Conservation (phyloP, 768 basidiomycete genomes). For the Leccinum arenicola region DNA sequence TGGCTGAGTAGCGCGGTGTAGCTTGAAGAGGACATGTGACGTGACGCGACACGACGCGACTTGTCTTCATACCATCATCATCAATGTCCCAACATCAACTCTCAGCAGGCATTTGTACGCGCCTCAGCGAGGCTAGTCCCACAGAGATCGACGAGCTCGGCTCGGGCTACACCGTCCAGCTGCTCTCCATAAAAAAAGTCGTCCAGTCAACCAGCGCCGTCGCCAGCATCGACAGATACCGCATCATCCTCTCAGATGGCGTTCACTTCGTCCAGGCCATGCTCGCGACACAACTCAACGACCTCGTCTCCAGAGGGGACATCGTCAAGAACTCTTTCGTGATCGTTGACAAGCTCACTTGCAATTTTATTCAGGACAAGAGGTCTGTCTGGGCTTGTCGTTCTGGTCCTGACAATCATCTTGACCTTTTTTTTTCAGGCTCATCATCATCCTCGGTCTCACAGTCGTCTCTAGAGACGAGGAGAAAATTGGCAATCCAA, state of each 20-base stretch:
- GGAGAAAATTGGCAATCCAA: constrained; percentile 76
- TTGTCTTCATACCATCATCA: constrained; percentile 23
- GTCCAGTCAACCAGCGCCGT: constrained; percentile 30
- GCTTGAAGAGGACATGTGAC: constrained; percentile 5
- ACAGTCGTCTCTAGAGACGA: constrained; percentile 49
- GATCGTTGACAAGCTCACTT: constrained; percentile 70
- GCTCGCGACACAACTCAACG: constrained; percentile 90
- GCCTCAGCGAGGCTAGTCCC: constrained; percentile 42
- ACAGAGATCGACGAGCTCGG: constrained; percentile 29
- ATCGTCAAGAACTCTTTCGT: constrained; percentile 69
- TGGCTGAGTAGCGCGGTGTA: constrained; percentile 26
- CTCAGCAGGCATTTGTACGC: constrained; percentile 53
- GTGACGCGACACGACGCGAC: constrained; percentile 22
- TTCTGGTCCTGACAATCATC: background rate
- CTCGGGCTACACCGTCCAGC: constrained; percentile 58
- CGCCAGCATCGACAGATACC: constrained; percentile 52
- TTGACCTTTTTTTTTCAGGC: constrained; percentile 39
- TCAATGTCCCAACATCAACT: constrained; percentile 47
- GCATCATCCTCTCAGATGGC: constrained; percentile 91
- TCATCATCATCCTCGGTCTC: constrained; percentile 77
- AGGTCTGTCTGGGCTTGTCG: constrained; percentile 47
- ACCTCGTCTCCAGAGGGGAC: constrained; percentile 58
- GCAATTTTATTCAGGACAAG: constrained; percentile 81
- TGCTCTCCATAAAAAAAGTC: constrained; percentile 84
- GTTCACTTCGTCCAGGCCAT: constrained; percentile 85